Base-by-base conservation (phyloP, 23 red algal species). In the Chondrus crispus region DNA sequence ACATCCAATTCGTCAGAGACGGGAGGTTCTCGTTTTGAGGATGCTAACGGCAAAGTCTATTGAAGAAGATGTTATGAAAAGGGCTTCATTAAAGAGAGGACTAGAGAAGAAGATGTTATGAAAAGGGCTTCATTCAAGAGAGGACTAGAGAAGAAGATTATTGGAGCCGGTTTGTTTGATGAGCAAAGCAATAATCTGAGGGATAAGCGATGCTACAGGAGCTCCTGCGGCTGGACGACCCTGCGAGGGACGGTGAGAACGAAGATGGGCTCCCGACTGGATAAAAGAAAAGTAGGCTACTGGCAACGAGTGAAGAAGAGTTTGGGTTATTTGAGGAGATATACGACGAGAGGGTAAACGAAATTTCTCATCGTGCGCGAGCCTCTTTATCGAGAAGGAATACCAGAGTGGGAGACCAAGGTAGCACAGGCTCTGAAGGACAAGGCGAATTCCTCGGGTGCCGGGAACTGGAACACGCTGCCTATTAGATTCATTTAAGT, bases 111-210 rank as follows among this genome's bases (percentile, higher is more conserved):
- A n/a, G n/a, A n/a, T n/a, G 94, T 98, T 0, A 85, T 98, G 46
- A 93, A 95, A 50, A 89, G 82, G 52, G 96, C 96, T 8, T 89
- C 81, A 37, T 95, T 93, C 74, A 98, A 98, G 33, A 89, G 88
- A 11, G 96, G 91, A 48, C 77, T 98, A 58, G 96, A 98, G 71
- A 92, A 96, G 87, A 99, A 99, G 84, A 96, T 99, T 57, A 96
- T 99, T 86, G 87, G 92, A n/a, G 97, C 97, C 60, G 97, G 97
- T 42, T 96, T 99, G 97, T 99, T 99, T 90, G 96, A 98, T 62
- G 96, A 94, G 40, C 81, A 80, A 70, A 87, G 85, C 85, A 98
- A 94, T 39, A 99, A 41, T 88, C 82, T 1, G 97, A 99, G 53
- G 84, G 97, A 57, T 70, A 96, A 81, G 94, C 94, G 2, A 95